Conservation (phyloP, 805 yeast genomes). For the Yarrowia keelungensis region DNA sequence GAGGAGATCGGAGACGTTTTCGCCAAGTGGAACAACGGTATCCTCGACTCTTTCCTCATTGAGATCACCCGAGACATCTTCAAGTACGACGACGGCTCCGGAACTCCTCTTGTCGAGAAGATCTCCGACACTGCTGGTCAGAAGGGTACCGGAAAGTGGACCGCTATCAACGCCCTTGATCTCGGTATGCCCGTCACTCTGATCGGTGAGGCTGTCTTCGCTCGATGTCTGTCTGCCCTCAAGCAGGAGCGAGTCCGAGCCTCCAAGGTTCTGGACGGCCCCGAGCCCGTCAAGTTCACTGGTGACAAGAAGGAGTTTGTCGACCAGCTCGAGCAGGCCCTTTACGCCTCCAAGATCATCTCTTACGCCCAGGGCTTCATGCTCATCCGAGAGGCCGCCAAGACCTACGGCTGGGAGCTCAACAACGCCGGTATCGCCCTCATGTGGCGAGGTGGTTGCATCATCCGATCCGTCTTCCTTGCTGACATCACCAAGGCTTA, state of each 20-base stretch:
- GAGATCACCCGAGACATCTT: constrained; percentile 97
- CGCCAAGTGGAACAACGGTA: constrained; percentile 95
- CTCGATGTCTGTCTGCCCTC: constrained; percentile 93
- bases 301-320: constrained; percentile 83
- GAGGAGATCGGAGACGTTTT: constrained; percentile 94
- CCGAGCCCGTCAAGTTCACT: constrained; percentile 66
- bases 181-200: constrained; percentile 98
- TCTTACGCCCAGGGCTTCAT: constrained; percentile 99
- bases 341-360: constrained; percentile 97
- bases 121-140: constrained; percentile 97
- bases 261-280: constrained; percentile 79
- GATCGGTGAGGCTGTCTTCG: constrained; percentile 98
- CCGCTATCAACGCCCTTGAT: constrained; percentile 97
- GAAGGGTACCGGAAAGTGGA: constrained; percentile 99
- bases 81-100: constrained; percentile 86
- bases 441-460: constrained; percentile 99
- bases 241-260: constrained; percentile 92
- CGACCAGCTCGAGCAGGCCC: constrained; percentile 96
- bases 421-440: constrained; percentile 98
- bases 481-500: constrained; percentile 97
- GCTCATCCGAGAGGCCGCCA: constrained; percentile 98
- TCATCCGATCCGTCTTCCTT: constrained; percentile 97
- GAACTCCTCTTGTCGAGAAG: constrained; percentile 93
- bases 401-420: constrained; percentile 94
- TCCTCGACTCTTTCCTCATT: constrained; percentile 92